Conservation (phyloP, 2,329 filamentous ascomycete genomes). For the Coniochaeta hoffmannii region DNA sequence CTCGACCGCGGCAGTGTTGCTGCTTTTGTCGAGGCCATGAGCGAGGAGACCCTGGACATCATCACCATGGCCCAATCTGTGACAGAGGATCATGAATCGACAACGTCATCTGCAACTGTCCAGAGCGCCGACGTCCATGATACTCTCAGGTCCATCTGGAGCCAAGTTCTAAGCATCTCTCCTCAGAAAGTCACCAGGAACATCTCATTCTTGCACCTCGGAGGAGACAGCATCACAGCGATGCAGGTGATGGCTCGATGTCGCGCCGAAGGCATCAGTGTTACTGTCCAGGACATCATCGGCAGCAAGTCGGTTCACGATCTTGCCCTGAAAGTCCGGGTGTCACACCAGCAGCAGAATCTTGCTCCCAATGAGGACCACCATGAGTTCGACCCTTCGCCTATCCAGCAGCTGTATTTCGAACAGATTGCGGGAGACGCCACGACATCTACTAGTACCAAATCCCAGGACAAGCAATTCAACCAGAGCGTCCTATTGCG, state of each 20-base stretch:
- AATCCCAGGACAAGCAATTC: conserved; percentile 23
- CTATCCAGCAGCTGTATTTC: conserved; percentile 38
- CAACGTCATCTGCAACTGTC: background rate
- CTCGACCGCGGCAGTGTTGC: conserved; percentile 24
- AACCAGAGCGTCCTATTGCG: conserved; percentile 36
- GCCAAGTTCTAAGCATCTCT: conserved; percentile 29
- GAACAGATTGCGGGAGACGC: conserved; percentile 13
- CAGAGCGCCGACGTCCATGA: conserved; percentile 6
- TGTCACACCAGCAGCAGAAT: background rate
- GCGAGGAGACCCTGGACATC: conserved; percentile 25
- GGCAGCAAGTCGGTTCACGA: conserved; percentile 19
- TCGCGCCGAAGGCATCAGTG: conserved; percentile 17
- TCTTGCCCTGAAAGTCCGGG: conserved; percentile 12
- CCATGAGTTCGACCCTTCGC: conserved; percentile 30
- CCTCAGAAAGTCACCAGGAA: conserved; percentile 19
- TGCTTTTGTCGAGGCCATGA: conserved; percentile 33
- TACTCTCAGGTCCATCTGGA: conserved; percentile 25
- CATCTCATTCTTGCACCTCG: conserved; percentile 26
- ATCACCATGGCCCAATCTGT: conserved; percentile 20
- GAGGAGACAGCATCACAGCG: conserved; percentile 32
- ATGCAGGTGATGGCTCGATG: conserved; percentile 32
- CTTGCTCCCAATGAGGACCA: conserved; percentile 13
- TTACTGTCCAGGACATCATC: conserved; percentile 25
- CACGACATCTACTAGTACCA: conserved; percentile 9
- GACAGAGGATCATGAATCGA: conserved; percentile 19